Evolutionary conservation across 2,329 filamentous ascomycete species (phyloP).

Genomic region (Bertia moriformis): DNA sequence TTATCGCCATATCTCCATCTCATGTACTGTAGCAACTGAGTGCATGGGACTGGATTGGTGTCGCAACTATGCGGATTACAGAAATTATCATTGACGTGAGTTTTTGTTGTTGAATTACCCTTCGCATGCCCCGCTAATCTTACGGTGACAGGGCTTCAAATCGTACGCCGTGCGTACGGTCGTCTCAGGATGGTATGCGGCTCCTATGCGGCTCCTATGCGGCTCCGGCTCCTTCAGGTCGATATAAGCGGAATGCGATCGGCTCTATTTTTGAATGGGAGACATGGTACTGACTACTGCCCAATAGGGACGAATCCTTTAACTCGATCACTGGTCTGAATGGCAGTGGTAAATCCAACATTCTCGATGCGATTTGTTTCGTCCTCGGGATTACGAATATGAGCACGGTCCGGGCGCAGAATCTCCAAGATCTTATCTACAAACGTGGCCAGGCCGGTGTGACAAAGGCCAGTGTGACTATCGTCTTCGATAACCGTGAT

Average conservation of each 20-base stretch:
- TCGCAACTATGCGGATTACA: slow-evolving; percentile 1
- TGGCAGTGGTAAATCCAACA: slow-evolving; percentile 95
- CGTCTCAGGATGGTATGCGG: slow-evolving; percentile 65
- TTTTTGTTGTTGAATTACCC: neutral
- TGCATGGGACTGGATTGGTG: neutral
- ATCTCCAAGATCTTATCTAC: slow-evolving; percentile 94
- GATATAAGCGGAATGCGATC: too few relatives aligned
- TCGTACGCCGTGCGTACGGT: slow-evolving; percentile 82
- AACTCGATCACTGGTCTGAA: slow-evolving; percentile 98
- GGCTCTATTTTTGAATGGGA: too few relatives aligned
- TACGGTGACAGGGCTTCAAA: slow-evolving; percentile 60
- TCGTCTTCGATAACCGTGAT: slow-evolving; percentile 95
- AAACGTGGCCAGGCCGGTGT: slow-evolving; percentile 96
- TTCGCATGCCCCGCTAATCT: neutral
- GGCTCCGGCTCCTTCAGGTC: too few relatives aligned
- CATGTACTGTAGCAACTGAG: neutral
- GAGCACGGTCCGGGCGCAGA: slow-evolving; percentile 86
- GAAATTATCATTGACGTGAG: neutral
- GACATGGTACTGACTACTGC: slow-evolving; percentile 20
- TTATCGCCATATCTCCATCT: neutral
- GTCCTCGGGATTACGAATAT: slow-evolving; percentile 95
- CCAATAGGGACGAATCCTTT: slow-evolving; percentile 82
- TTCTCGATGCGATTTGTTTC: slow-evolving; percentile 95
- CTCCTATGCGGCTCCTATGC: neutral
- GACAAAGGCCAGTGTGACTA: slow-evolving; percentile 94